Base-by-base conservation (phyloP, 78 protist species). In the Dictyostelium purpureum region DNA sequence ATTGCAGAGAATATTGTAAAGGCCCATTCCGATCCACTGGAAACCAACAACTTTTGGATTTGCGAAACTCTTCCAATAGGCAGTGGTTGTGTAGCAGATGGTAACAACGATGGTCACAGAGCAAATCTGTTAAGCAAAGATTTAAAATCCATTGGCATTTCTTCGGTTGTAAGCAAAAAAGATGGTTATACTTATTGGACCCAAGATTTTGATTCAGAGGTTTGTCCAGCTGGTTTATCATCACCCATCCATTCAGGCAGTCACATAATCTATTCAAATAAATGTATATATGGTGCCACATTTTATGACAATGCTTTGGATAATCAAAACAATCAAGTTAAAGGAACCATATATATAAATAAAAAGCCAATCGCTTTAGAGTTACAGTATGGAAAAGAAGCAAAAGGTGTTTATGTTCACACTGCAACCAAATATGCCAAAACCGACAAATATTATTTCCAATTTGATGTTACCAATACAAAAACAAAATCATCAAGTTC, bases 201-300 rank as follows among this genome's bases (percentile, higher is more conserved):
- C 2, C 76, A 69, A 40, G 76, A 69, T 42, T 69, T 69, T 69
- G 54, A 69, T 42, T 40, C 31, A 31, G 6, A 11, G n/a, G 19
- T 69, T 6, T 69, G 76, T 40, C 76, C 76, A n/a, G 47, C 47
- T 2, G 24, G 11, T 69, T 42, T n/a, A n/a, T n/a, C n/a, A 38
- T 67, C 42, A 67, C 76, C 76, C 10, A 69, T 69, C n/a, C 76
- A 69, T 11, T 31, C 43, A n/a, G 76, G 76, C 4, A 40, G 52
- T 14, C 76, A 69, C 16, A 38, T 38, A 2, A 2, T 38, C 9
- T 69, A 28, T 18, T 28, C 35, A 3, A 31, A 35, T n/a, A 69
- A 35, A 24, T 18, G 33, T 69, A 7, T 40, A 7, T 69, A 38
- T 69, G 76, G 76, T n/a, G 76, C 26, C 5, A 69, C 76, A 6